Evolutionary conservation across 2,329 filamentous ascomycete species (phyloP), one percentile per base, ranked within the genome.

Genomic region (Aspergillus sp.): DNA sequence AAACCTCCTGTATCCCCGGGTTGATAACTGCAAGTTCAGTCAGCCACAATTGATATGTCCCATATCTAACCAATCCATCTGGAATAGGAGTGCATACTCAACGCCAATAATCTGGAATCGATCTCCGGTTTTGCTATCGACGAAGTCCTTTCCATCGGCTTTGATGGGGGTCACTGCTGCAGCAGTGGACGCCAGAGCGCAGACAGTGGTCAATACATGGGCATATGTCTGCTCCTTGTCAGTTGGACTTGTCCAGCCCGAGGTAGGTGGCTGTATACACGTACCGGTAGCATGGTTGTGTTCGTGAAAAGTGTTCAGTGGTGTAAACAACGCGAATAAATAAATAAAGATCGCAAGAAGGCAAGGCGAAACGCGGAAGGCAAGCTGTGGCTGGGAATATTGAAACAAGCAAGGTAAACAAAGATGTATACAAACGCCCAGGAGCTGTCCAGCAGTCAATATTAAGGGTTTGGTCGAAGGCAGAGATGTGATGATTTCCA

Each of bases 81-180:
- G 40, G 34, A 28, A 19, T 29, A 10, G 48, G 28, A 42, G 19
- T 28, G 35, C 73, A 62, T 69, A 77, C 71, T 81, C 80, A 48
- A 82, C 77, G 62, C 79, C 80, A 49, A 82, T 68, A 49, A 83
- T 75, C 68, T 81, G 75, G 63, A 83, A 76, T 42, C 80, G 75
- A 54, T 79, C 73, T 47, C 73, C 73, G 12, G 76, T 79, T 45
- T 75, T 68, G 33, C 72, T 73, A 62, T 82, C 76, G 56, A 83
- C 72, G 63, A 83, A 82, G 61, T 83, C 75, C 62, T 78, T 76
- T 49, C 79, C 78, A 46, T 74, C 61, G 44, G 82, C 74, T 48
- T 74, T 72, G 47, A 83, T 69, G 5, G 79, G 73, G 46, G 75
- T 74, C 40, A 82, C 75, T 29, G 79, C 78, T 19, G 68, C 59